Evolutionary conservation across 2,329 filamentous ascomycete species (phyloP), one percentile per base, ranked within the genome.

Genomic region (Elsinoe arachidis): DNA sequence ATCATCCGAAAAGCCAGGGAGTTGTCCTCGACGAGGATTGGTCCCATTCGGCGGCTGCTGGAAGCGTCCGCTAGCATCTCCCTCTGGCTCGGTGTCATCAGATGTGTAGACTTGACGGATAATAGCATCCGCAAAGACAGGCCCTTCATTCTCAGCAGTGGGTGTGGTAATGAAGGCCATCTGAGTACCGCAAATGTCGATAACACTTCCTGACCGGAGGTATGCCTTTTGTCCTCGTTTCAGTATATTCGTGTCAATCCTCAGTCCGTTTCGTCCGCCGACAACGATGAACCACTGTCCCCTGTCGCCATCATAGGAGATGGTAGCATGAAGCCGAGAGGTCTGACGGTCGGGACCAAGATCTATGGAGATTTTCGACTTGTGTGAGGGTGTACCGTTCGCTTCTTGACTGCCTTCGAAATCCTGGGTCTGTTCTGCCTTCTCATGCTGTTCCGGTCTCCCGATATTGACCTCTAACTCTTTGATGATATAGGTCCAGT

Each of bases 101-200:
- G 75, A 76, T 14, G 73, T 69, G 59, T 70, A 68, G 6, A 67
- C 67, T 43, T 72, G 69, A 37, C 66, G 65, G 33, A 72, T 64
- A 58, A 72, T 70, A 5, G 69, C 68, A 33, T 67, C 69, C 58
- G 70, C 69, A 66, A 84, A 74, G 23, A 82, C 79, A 33, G 86
- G 85, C 46, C 87, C 83, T 63, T 87, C 81, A 88, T 79, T 67
- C 87, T 90, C 65, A 75, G 81, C 19, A 79, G 79, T 66, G 87
- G 82, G 83, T 0, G 93, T 92, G n/a, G 95, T 82, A 49, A 96
- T 89, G 72, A 99, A 99, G 78, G 97, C 92, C 93, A 99, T 99
- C 75, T 99, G 92, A 1, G 93, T 88, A 55, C 88, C 88, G 65
- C 87, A 87, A 67, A 97, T 88, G 67, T 96, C 90, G 58, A 99